Percentiles rank a stretch among this genome's conserved stretches.
These are phyloP conservation scores for rapeseed (Brassica napus) DNA, from an alignment of 345 rosid species.

Conservation along the genomic window DNA sequence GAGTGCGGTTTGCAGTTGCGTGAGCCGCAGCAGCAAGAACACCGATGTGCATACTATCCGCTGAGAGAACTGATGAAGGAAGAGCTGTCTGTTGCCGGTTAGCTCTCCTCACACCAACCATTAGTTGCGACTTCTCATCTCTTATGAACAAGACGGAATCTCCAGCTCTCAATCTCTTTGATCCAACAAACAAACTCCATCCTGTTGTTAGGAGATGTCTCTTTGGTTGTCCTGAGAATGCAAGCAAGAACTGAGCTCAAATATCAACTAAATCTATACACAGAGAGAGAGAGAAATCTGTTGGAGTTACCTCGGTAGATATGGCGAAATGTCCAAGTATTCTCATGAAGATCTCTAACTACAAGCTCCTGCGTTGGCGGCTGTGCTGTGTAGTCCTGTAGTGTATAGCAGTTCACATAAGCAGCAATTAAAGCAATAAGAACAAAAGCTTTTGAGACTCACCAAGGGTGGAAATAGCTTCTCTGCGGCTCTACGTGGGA, in stretches of 20 bases:
- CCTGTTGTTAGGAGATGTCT: conserved; percentile 97
- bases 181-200: conserved; percentile 96
- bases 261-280: background rate
- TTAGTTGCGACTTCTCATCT: conserved; percentile 91
- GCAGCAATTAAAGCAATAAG: background rate
- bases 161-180: conserved; percentile 95
- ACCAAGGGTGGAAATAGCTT: conserved; percentile 96
- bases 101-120: conserved; percentile 92
- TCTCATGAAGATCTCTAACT: conserved; percentile 88
- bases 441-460: conserved; percentile 18
- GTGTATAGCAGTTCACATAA: background rate
- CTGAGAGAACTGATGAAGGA: conserved; percentile 95
- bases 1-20: conserved; percentile 80
- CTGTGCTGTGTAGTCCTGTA: conserved; percentile 87
- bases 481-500: conserved; percentile 98
- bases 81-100: conserved; percentile 87
- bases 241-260: conserved; percentile 14
- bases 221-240: conserved; percentile 88
- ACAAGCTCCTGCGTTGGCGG: conserved; percentile 98
- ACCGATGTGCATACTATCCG: conserved; percentile 99
- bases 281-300: background rate
- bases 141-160: conserved; percentile 92
- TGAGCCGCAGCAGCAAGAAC: conserved; percentile 99
- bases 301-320: conserved; percentile 68
- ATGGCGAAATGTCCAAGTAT: conserved; percentile 96